Evolutionary conservation across 257 asterid species (phyloP), one percentile per base, ranked within the genome.

Genomic region (Datura wrightii): DNA sequence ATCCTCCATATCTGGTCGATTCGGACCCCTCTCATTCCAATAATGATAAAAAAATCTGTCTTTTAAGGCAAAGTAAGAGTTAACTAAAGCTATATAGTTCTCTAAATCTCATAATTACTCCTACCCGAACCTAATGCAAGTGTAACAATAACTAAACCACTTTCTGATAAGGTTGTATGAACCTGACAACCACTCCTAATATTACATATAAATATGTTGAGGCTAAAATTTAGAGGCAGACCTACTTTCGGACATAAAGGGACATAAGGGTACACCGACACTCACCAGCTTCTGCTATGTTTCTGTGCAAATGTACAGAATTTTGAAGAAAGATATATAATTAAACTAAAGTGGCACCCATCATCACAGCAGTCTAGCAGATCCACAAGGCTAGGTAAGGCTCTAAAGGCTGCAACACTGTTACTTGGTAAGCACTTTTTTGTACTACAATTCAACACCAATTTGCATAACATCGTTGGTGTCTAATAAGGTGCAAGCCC

Each of bases 21-120:
- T 42, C 1, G 8, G 36, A 70, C 19, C 78, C 55, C 13, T 70
- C 55, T 42, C 37, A 7, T 69, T 41, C 55, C 36, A 70, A 70
- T 3, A 70, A 70, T 42, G 79, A 18, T 42, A 42, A 70, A 10
- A 10, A 66, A 18, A 66, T 18, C 7, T 16, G 18, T 44, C 79
- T 42, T 42, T 42, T 5, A 18, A 71, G 37, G 55, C 5, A 70
- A 70, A 2, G 18, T 42, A 71, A 71, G 79, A 42, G 55, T 44
- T 10, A 10, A 44, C 56, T 42, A 44, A 42, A 71, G 2, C 37
- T 18, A 44, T 44, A 66, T 36, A n/a, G 79, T 71, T 11, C 79
- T 71, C 56, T 42, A 71, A 71, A 71, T 71, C 55, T 71, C 54
- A 71, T 46, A 1, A 39, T 19, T 44, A 42, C 79, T 70, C 79